Conservation (phyloP, 2,329 filamentous ascomycete species). For the Alternaria sp. region DNA sequence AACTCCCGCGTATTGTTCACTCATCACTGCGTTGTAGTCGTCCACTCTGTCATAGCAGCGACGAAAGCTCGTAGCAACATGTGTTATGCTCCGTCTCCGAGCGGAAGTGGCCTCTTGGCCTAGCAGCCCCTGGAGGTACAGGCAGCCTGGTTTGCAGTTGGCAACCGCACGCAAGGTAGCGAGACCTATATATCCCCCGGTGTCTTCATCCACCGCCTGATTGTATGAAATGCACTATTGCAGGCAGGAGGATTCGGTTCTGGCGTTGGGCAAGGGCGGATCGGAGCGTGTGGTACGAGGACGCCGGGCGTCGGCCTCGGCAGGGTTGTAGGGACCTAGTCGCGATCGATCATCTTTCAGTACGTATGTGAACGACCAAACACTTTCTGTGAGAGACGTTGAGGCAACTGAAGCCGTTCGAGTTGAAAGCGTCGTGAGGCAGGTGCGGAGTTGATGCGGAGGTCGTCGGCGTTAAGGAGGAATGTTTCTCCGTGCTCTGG, state of each 20-base stretch:
- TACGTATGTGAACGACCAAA: too few species aligned
- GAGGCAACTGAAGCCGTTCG: neutral
- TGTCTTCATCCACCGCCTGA: neutral
- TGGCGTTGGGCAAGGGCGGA: neutral
- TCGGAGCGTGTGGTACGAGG: neutral
- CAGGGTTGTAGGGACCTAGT: neutral
- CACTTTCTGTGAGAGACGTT: neutral
- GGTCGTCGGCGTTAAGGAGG: constrained; percentile 13
- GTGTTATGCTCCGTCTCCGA: neutral
- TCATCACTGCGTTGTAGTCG: neutral
- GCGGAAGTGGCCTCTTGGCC: neutral
- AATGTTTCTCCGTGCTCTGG: constrained; percentile 8
- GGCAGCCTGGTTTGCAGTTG: neutral
- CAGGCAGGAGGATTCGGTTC: neutral
- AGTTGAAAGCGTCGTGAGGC: neutral
- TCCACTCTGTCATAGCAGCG: neutral
- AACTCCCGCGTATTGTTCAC: neutral
- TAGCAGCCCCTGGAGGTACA: neutral
- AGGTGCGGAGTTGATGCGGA: constrained; percentile 10
- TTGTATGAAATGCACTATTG: neutral
- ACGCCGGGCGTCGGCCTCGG: neutral
- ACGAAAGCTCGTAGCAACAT: neutral
- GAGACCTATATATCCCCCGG: neutral
- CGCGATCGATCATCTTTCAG: neutral
- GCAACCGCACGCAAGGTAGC: neutral